Percentiles rank a stretch among this genome's conserved stretches.
Evolutionary conservation across 768 basidiomycete genomes (phyloP).

Genomic region (Rhodotorula sphaerocarpa): DNA sequence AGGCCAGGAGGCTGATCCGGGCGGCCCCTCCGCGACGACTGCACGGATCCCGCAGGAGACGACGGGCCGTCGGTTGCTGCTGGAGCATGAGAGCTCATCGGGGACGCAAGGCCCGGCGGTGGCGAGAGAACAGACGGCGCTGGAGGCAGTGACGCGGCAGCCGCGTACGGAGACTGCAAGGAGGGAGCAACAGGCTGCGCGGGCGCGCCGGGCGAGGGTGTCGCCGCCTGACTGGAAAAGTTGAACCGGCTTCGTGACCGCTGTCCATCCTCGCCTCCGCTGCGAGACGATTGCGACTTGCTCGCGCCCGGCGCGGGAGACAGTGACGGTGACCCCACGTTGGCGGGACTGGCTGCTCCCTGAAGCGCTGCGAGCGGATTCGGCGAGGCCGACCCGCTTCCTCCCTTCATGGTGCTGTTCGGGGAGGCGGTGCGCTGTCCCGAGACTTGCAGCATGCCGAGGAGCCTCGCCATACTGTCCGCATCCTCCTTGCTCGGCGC

Average conservation of each 20-base stretch:
- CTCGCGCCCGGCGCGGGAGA: no score
- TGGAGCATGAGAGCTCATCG: neutral
- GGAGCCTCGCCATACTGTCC: slow-evolving; percentile 28
- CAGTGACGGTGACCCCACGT: no score
- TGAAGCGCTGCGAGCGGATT: no score
- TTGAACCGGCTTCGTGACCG: slow-evolving; percentile 25
- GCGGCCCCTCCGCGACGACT: no score
- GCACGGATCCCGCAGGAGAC: neutral
- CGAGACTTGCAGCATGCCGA: slow-evolving; percentile 32
- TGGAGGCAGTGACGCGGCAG: neutral
- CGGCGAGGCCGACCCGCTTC: neutral
- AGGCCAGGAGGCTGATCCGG: neutral
- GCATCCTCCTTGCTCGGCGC: slow-evolving; percentile 29
- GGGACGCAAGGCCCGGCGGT: no score
- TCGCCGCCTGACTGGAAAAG: slow-evolving; percentile 2
- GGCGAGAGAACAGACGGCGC: neutral
- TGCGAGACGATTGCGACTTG: no score
- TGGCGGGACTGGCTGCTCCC: no score
- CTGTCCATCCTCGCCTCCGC: neutral
- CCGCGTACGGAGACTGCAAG: neutral
- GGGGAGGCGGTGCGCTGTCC: neutral
- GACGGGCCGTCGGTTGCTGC: no score
- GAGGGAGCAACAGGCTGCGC: neutral
- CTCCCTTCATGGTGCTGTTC: no score
- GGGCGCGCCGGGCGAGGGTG: neutral